Evolutionary conservation across 148 eudicot genomes (phyloP), one percentile per base, ranked within the genome.

Genomic region (Heliosperma pusillum): DNA sequence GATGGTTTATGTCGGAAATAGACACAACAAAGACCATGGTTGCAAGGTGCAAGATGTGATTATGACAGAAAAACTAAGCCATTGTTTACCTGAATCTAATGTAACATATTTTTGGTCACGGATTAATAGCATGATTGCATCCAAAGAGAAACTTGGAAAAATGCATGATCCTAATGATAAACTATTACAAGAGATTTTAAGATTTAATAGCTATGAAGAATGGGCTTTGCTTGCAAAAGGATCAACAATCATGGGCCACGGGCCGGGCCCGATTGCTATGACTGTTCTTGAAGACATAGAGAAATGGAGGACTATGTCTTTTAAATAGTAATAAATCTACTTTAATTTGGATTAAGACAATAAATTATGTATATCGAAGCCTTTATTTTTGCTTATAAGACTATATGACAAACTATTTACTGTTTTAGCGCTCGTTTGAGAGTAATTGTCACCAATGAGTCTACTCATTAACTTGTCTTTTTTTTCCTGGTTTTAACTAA

Each of bases 1-100:
- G 78, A 83, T 89, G 88, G 81, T 86, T 11, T 89, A 89, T 11
- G 86, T 87, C 3, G 92, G 90, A 30, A 83, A 62, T 40, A 79
- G 80, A 62, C 71, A 77, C 65, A 27, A 69, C 57, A 73, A 66
- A 52, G 57, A 79, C 0, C 2, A 27, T 1, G 75, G 76, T 0
- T 24, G 55, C 0, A 72, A 24, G 15, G 61, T 76, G 10, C 30
- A 52, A 1, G 71, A 60, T 0, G 44, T 61, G 3, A 79, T 82
- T 0, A 16, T 19, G 20, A 26, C 26, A 2, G 85, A 82, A 21
- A 22, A 82, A 19, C 71, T 79, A 5, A 71, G 74, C 76, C 45
- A 73, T 26, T 77, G 29, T 61, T 77, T 78, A 81, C 76, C 53
- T 61, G 78, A 80, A 65, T 76, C 69, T 25, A 66, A 71, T 3